Evolutionary conservation across 2,329 filamentous ascomycete species (phyloP).

Genomic region (Cladosporium halotolerans): DNA sequence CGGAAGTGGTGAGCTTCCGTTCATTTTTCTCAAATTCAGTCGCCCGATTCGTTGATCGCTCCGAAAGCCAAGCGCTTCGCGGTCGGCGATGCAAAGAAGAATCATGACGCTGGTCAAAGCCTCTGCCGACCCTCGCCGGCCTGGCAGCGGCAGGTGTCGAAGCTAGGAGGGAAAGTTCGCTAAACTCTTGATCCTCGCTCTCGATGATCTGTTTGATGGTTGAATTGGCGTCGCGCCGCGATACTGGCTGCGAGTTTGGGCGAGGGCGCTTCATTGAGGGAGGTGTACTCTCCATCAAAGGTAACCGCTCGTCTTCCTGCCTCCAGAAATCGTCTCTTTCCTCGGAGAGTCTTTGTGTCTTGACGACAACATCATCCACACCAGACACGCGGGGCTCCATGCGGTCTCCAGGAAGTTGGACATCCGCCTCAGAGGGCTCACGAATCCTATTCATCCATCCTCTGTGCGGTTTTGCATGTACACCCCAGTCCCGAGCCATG

Average conservation of each 20-base stretch:
- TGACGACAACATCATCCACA: constrained; percentile 18
- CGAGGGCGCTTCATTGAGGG: constrained; percentile 28
- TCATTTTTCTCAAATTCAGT: constrained; percentile 8
- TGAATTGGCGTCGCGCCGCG: constrained; percentile 23
- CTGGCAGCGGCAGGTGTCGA: constrained; percentile 40
- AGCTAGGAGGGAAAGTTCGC: constrained; percentile 40
- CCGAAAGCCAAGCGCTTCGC: not conserved
- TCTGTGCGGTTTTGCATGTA: constrained; percentile 18
- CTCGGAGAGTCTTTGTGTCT: constrained; percentile 18
- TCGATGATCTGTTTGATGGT: constrained; percentile 23
- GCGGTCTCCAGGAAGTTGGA: not conserved
- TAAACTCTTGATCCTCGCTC: constrained; percentile 38
- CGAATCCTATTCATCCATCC: constrained; percentile 27
- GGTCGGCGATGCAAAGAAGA: too few species aligned
- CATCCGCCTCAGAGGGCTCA: constrained; percentile 9
- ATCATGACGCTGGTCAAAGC: constrained; percentile 14
- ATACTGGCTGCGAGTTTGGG: constrained; percentile 17
- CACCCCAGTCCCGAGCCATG: constrained; percentile 42
- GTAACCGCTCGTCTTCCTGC: constrained; percentile 33
- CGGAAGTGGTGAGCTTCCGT: constrained; percentile 8
- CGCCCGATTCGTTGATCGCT: constrained; percentile 3
- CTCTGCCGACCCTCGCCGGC: constrained; percentile 28
- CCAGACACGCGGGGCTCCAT: not conserved
- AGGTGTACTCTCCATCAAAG: constrained; percentile 39
- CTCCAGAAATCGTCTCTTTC: constrained; percentile 23